phyloP scores from a whole-genome alignment of 163 green algal species.

The Picocystis sp. region DNA sequence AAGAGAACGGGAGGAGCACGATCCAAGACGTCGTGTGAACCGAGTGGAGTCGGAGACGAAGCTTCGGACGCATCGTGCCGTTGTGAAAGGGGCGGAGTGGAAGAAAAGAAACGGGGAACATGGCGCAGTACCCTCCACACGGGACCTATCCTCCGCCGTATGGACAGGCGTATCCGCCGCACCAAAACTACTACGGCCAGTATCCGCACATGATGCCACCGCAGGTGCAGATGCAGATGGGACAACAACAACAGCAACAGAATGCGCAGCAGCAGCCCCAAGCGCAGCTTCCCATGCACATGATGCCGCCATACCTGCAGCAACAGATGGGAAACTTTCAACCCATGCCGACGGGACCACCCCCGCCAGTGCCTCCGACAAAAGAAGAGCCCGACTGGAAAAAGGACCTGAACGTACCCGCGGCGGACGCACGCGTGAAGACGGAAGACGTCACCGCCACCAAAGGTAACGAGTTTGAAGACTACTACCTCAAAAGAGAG shows the following conservation, averaged over 20 bases:
- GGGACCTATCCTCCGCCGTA: no score
- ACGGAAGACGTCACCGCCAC: slow-evolving; percentile 95
- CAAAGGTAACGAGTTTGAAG: slow-evolving; percentile 92
- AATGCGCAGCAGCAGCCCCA: slow-evolving; percentile 7
- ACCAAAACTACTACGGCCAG: no score
- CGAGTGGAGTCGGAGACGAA: no score
- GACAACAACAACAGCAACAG: slow-evolving; percentile 7
- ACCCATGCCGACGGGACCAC: not conserved
- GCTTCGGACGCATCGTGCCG: no score
- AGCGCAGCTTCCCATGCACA: slow-evolving; percentile 1
- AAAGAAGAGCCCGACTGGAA: slow-evolving; percentile 39
- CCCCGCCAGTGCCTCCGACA: not conserved
- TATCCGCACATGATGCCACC: slow-evolving; percentile 6
- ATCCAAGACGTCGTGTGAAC: no score
- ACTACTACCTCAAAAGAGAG: slow-evolving; percentile 48
- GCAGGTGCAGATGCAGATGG: slow-evolving; percentile 6
- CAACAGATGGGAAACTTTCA: slow-evolving; percentile 6
- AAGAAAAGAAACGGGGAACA: no score
- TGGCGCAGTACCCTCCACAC: no score
- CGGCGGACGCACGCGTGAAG: slow-evolving; percentile 59
- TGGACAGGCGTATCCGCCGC: no score
- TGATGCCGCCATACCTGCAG: slow-evolving; percentile 1
- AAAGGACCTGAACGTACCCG: slow-evolving; percentile 37
- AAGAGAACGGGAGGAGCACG: no score
- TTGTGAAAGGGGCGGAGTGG: no score